Evolutionary conservation across 345 rosid species (phyloP), one percentile per base, ranked within the genome.

Genomic region (Dipteronia sinensis): DNA sequence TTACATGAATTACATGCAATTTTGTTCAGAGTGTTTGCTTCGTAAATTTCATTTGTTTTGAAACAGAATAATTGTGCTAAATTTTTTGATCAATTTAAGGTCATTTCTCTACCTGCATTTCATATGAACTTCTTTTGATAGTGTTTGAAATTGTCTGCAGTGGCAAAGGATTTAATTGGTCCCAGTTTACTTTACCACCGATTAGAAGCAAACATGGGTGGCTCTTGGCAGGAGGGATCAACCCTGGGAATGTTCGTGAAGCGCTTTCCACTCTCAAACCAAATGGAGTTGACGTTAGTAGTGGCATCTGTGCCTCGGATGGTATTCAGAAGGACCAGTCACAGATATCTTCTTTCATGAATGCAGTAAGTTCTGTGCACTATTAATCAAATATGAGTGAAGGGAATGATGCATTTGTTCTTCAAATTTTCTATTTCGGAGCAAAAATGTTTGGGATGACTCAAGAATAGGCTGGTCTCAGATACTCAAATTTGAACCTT

Each of bases 181-280:
- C 81, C 31, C 84, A 85, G 80, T 93, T 95, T 74, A 77, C 85
- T 84, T 82, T 92, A 69, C 97, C 98, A 0, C 82, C 88, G 34
- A 84, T 88, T 22, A 81, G 74, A 85, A 92, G 99, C 91, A 92
- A 80, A 82, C 72, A 88, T 42, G 97, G 95, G 53, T 94, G 97
- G 98, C 90, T 94, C 76, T 86, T 94, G 82, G 98, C 98, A 1
- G 97, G 95, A 44, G 98, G 98, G 81, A 89, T 95, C 79, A 82
- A 88, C 73, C 94, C 94, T 16, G 80, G 79, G 49, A 93, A 91
- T 44, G 94, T 80, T 77, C 64, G 79, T 73, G 89, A 87, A 86
- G 97, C 98, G 23, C 82, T 96, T 53, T 79, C 86, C 20, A 84
- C 76, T 34, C 89, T 91, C 58, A 85, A 85, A 72, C 97, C 97